These are phyloP conservation scores for Carex cristatella DNA, from an alignment of 176 grass and related monocot genomes.

Conservation along the genomic window DNA sequence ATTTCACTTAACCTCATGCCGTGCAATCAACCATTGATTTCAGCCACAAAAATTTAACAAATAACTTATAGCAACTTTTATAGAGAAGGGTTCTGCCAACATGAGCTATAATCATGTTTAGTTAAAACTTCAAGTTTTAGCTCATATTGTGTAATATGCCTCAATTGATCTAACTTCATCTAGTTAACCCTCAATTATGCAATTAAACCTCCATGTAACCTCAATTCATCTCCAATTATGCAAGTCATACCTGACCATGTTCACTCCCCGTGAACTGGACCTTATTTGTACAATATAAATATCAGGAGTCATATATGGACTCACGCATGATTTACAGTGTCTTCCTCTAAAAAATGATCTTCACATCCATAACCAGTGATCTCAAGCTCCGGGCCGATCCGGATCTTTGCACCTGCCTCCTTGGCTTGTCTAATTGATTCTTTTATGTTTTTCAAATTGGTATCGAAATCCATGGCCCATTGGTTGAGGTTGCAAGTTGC, in stretches of 20 bases:
- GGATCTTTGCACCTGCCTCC: slow-evolving; percentile 46
- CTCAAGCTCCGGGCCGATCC: slow-evolving; percentile 86
- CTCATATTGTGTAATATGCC: background rate
- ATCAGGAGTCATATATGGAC: slow-evolving; percentile 1
- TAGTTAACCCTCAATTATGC: background rate
- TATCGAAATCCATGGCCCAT: slow-evolving; percentile 99
- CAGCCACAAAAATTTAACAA: background rate
- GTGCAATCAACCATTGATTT: background rate
- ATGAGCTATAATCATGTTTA: background rate
- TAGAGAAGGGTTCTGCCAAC: background rate
- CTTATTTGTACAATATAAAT: background rate
- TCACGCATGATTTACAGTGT: slow-evolving; percentile 76
- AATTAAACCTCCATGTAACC: background rate
- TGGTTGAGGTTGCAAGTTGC: slow-evolving; percentile 95
- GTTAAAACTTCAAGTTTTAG: background rate
- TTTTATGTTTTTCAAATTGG: slow-evolving; percentile 82
- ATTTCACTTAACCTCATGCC: background rate
- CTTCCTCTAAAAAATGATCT: slow-evolving; percentile 95
- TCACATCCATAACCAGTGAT: slow-evolving; percentile 93
- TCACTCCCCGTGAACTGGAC: background rate
- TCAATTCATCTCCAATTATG: background rate
- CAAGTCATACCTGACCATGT: background rate
- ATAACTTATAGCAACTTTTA: background rate
- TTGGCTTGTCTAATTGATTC: slow-evolving; percentile 74
- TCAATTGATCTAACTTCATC: background rate